A percentile compares a stretch with the other conserved stretches of the same genome.
phyloP scores from a whole-genome alignment of 306 rosid species.

The Prinsepia uniflora region DNA sequence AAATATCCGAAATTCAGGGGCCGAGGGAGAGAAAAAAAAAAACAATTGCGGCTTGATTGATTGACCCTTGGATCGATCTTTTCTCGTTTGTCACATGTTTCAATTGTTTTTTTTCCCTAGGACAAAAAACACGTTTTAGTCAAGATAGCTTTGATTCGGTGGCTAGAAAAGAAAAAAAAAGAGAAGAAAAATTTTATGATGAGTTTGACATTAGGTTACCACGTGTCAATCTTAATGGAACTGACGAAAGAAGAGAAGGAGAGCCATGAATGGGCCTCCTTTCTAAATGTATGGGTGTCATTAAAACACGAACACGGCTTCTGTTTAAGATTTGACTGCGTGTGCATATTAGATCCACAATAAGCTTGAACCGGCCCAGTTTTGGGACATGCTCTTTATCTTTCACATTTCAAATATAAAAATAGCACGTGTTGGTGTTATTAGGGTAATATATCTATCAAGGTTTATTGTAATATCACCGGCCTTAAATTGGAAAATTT shows the following conservation, averaged over 20 bases:
- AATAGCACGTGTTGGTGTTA: too few species aligned
- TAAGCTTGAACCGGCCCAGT: too few species aligned
- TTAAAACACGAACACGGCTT: neutral
- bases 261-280: neutral
- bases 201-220: neutral
- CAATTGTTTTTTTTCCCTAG: neutral
- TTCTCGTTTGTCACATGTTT: neutral
- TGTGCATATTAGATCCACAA: too few species aligned
- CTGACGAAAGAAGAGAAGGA: neutral
- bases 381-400: too few species aligned
- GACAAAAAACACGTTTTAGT: neutral
- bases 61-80: neutral
- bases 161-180: neutral
- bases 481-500: too few species aligned
- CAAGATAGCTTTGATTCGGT: neutral
- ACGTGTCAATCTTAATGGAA: neutral
- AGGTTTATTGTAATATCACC: too few species aligned
- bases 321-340: too few species aligned
- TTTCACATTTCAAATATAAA: too few species aligned
- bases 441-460: too few species aligned
- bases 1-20: too few species aligned
- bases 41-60: neutral
- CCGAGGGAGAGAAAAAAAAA: neutral
- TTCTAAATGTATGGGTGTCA: neutral
- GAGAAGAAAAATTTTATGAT: neutral